Conservation (phyloP, 208 protist species). For the Trypanosoma brucei region DNA sequence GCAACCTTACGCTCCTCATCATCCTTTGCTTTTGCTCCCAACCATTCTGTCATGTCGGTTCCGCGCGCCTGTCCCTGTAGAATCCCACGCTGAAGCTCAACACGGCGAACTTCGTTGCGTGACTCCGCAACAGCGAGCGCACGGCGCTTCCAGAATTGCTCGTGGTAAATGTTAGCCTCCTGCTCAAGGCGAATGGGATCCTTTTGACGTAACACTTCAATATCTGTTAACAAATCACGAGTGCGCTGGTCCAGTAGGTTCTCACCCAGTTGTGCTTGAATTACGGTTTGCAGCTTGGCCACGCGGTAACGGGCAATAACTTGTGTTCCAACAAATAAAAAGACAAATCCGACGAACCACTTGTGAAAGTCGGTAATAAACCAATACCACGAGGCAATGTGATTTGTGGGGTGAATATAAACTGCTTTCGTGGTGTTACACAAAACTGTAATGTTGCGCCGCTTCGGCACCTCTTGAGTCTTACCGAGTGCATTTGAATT, state of each 20-base stretch:
- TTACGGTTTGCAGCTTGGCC: constrained; percentile 65
- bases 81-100: constrained; percentile 67
- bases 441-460: constrained; percentile 75
- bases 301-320: constrained; percentile 76
- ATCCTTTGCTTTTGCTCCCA: constrained; percentile 84
- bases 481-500: constrained; percentile 35
- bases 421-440: constrained; percentile 84
- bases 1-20: constrained; percentile 85
- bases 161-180: constrained; percentile 83
- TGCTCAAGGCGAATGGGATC: constrained; percentile 84
- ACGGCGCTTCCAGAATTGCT: constrained; percentile 86
- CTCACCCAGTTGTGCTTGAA: constrained; percentile 80
- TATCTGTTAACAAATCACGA: constrained; percentile 69
- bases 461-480: constrained; percentile 29
- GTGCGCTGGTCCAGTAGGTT: constrained; percentile 85
- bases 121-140: constrained; percentile 52
- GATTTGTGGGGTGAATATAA: constrained; percentile 83
- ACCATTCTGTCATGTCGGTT: constrained; percentile 89
- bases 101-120: constrained; percentile 46
- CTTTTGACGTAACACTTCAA: constrained; percentile 80
- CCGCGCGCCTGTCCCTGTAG: constrained; percentile 71
- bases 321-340: constrained; percentile 78
- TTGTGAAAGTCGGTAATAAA: constrained; percentile 85
- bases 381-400: constrained; percentile 88
- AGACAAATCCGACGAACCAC: constrained; percentile 72